Evolutionary conservation across 2,329 filamentous ascomycete genomes (phyloP), one percentile per base, ranked within the genome.

Genomic region (Chaetomium strumarium): DNA sequence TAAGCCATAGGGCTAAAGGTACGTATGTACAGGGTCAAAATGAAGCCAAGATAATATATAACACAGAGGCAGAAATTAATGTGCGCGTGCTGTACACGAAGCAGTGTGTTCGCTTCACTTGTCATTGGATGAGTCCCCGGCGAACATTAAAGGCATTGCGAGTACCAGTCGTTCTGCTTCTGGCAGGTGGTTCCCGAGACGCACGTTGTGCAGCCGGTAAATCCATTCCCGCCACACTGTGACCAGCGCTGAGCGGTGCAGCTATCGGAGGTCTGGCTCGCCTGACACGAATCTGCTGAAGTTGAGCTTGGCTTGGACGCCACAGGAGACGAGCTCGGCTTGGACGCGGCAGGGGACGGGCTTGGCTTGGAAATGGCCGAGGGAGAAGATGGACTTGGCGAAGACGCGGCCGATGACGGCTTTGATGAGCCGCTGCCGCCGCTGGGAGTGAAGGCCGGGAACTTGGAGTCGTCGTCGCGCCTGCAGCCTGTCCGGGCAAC

Each of bases 141-240:
- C 12, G 12, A 29, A 13, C 24, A 9, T 36, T 41, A 68, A 30
- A 66, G 45, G 55, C 68, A 70, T 55, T 70, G 68, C 7, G 61
- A 67, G 47, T 70, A 70, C 41, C 63, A 71, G 5, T 64, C 59
- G 42, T 69, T 69, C 11, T 53, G 43, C n/a, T 51, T 49, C 30
- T 60, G 57, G 57, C 70, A 72, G 7, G 67, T 66, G 17, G 55
- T 63, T 5, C 67, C 68, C 5, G 63, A 53, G 5, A 61, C 63
- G 54, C 70, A 72, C 7, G 52, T 56, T 0, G 63, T 67, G 55
- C 68, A 66, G 2, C 70, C 70, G 1, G 61, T 63, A 53, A 62
- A 72, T 30, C 61, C 63, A 12, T 52, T 63, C 5, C 70, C 70
- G 38, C 69, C 69, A 52, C 69, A 71, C 60, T 71, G 69, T 1